phyloP scores from a whole-genome alignment of 2,329 filamentous ascomycete species.

The Penicillium occitanis region DNA sequence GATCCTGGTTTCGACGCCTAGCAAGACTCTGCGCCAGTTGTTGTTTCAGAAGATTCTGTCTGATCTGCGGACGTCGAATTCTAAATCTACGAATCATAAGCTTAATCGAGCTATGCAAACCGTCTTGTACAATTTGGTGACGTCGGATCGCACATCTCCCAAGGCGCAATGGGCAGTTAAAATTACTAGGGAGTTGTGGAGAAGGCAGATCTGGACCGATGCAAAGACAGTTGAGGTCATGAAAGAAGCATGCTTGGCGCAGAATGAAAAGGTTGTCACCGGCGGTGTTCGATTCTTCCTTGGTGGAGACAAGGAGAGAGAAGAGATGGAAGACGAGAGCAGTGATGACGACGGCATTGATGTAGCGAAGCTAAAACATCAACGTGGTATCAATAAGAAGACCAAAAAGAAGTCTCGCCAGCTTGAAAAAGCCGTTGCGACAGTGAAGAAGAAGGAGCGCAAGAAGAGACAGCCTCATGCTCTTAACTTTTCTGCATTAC shows the following conservation, averaged over 20 bases:
- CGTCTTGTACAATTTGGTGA: conserved; percentile 86
- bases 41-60: conserved; percentile 90
- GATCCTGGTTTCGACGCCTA: conserved; percentile 85
- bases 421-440: conserved; percentile 77
- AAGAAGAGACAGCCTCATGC: conserved; percentile 86
- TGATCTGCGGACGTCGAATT: conserved; percentile 84
- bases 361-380: conserved; percentile 77
- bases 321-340: conserved; percentile 86
- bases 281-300: conserved; percentile 93
- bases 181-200: conserved; percentile 93
- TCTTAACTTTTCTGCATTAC: conserved; percentile 93
- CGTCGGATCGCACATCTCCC: conserved; percentile 76
- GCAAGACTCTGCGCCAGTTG: conserved; percentile 80
- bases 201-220: conserved; percentile 93
- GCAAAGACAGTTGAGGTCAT: conserved; percentile 95
- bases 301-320: conserved; percentile 91
- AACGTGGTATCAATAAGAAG: conserved; percentile 93
- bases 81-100: conserved; percentile 83
- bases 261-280: conserved; percentile 88
- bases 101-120: conserved; percentile 93
- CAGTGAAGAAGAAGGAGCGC: conserved; percentile 76
- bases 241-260: conserved; percentile 85
- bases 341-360: conserved; percentile 76
- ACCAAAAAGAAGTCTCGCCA: conserved; percentile 79
- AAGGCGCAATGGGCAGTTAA: conserved; percentile 96